phyloP scores from a whole-genome alignment of 257 asterid species.

The Jasminum sambac region DNA sequence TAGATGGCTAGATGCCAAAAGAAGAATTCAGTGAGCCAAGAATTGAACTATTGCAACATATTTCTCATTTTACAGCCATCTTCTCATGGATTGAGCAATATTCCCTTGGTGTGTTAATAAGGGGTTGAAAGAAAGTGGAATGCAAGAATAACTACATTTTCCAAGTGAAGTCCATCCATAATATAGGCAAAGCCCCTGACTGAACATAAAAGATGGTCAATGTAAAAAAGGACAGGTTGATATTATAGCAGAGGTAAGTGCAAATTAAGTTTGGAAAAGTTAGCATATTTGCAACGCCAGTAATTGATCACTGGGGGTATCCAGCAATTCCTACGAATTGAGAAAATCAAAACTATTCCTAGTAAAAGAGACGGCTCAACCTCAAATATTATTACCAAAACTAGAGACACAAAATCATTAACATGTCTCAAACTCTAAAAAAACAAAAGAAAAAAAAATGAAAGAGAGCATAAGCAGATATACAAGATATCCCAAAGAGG shows the following conservation, averaged over 20 bases:
- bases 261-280: neutral
- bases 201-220: neutral
- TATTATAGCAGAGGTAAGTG: neutral
- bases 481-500: neutral
- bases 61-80: neutral
- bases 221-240: neutral
- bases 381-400: neutral
- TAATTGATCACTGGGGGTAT: neutral
- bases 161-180: neutral
- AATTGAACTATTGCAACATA: neutral
- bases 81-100: neutral
- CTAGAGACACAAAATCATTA: no score
- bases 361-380: neutral
- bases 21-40: neutral
- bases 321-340: neutral
- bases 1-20: neutral
- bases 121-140: neutral
- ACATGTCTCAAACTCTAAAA: no score
- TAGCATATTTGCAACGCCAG: neutral
- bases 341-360: neutral
- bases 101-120: neutral
- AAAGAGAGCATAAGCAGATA: neutral
- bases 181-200: neutral
- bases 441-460: no score
- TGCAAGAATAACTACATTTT: neutral